Conservation (phyloP, 2,329 filamentous ascomycete species). For the Cladosporium sp. region DNA sequence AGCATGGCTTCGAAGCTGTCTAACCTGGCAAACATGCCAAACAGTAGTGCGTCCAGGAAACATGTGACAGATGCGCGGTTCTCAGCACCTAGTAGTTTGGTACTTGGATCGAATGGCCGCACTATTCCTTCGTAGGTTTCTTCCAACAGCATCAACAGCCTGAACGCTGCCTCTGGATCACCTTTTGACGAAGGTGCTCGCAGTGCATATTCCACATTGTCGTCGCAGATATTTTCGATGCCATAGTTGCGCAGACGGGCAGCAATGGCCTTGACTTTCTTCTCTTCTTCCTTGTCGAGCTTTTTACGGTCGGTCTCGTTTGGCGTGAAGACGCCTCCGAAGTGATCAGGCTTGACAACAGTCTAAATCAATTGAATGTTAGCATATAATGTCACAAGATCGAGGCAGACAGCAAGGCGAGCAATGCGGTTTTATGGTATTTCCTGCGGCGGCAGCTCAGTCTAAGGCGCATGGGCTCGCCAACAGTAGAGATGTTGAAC, state of each 20-base stretch:
- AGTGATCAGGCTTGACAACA: conserved; percentile 51
- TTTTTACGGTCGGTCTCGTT: conserved; percentile 57
- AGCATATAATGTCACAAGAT: neutral
- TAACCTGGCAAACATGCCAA: conserved; percentile 91
- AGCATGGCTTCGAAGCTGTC: conserved; percentile 92
- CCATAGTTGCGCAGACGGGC: conserved; percentile 55
- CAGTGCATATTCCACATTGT: conserved; percentile 64
- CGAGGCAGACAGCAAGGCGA: neutral
- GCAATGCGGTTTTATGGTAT: conserved; percentile 11
- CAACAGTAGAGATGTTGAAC: conserved; percentile 1
- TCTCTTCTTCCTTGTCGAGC: conserved; percentile 55
- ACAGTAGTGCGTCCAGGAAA: conserved; percentile 86
- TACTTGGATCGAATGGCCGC: conserved; percentile 68
- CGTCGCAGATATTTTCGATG: conserved; percentile 57
- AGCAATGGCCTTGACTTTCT: conserved; percentile 57
- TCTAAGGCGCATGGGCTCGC: neutral
- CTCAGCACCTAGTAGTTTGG: conserved; percentile 77
- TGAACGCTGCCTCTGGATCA: conserved; percentile 71
- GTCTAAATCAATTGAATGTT: neutral
- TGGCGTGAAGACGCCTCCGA: conserved; percentile 64
- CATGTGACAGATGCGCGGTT: conserved; percentile 90
- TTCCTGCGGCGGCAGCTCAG: neutral
- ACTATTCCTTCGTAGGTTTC: conserved; percentile 80
- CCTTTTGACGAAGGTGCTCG: conserved; percentile 64
- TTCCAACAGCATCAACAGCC: conserved; percentile 75